phyloP scores from a whole-genome alignment of 1,139 yeast genomes.

The Kurtzmaniella quercitrusa region DNA sequence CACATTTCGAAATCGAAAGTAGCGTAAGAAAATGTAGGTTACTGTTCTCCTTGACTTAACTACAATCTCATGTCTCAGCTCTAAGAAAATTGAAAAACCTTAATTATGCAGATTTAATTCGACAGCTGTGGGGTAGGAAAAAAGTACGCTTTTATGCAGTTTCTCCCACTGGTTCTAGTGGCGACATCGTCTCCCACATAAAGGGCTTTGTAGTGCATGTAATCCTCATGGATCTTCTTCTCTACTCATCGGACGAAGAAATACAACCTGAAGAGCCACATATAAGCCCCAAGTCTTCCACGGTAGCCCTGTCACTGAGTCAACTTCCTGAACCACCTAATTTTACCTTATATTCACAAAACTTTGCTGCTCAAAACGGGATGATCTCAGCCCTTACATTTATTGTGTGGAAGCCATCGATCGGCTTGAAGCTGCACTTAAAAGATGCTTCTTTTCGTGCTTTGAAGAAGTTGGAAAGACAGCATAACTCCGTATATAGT shows the following conservation, averaged over 20 bases:
- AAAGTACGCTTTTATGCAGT: background rate
- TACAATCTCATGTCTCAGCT: too few species aligned
- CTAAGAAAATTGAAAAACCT: background rate
- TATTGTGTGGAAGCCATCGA: conserved; percentile 15
- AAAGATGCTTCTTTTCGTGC: conserved; percentile 6
- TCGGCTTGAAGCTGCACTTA: conserved; percentile 2
- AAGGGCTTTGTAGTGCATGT: background rate
- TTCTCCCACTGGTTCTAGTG: background rate
- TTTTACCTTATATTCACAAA: conserved; percentile 13
- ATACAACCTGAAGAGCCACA: conserved; percentile 6
- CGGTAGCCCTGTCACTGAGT: background rate
- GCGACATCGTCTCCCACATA: background rate
- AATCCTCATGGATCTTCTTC: conserved; percentile 10
- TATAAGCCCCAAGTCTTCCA: background rate
- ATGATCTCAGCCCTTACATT: conserved; percentile 13
- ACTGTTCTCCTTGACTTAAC: too few species aligned
- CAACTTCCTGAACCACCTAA: conserved; percentile 3
- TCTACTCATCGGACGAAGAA: conserved; percentile 10
- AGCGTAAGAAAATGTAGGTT: too few species aligned
- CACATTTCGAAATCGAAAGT: background rate
- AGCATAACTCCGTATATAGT: background rate
- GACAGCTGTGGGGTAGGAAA: background rate
- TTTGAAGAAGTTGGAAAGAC: background rate
- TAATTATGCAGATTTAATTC: background rate
- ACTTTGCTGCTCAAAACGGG: conserved; percentile 9